Conservation (phyloP, 768 basidiomycete genomes). For the Pleurotus sapidus region DNA sequence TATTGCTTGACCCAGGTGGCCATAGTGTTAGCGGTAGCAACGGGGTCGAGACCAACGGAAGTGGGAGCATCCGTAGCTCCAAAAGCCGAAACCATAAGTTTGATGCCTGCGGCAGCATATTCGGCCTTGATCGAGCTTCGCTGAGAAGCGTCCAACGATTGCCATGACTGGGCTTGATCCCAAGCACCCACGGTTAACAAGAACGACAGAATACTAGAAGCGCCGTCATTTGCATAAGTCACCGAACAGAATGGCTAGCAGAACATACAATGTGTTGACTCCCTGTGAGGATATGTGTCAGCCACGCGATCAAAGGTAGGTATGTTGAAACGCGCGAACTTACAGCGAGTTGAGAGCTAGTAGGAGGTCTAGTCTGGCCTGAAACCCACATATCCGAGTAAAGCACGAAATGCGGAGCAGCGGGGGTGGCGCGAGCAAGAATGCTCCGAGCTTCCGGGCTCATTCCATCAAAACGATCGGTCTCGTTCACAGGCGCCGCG, state of each 20-base stretch:
- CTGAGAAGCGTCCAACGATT: constrained; percentile 30
- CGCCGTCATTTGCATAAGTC: constrained; percentile 1
- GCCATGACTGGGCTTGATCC: constrained; percentile 47
- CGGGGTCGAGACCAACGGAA: constrained; percentile 40
- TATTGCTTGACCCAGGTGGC: constrained; percentile 50
- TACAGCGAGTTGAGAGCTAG: constrained; percentile 27
- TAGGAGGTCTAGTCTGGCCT: constrained; percentile 35
- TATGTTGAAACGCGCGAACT: not conserved
- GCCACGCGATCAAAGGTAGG: not conserved
- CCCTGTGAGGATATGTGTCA: constrained; percentile 14
- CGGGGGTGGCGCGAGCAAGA: constrained; percentile 15
- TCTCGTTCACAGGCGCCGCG: constrained; percentile 1
- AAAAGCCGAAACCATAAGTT: constrained; percentile 55
- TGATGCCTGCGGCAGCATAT: constrained; percentile 55
- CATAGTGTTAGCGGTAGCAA: constrained; percentile 43
- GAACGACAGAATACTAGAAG: constrained; percentile 33
- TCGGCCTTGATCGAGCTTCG: constrained; percentile 40
- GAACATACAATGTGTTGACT: constrained; percentile 24
- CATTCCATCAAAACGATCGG: not conserved
- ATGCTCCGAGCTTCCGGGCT: constrained; percentile 9
- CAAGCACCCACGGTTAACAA: constrained; percentile 35
- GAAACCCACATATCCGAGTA: constrained; percentile 35
- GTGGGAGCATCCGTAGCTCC: constrained; percentile 48
- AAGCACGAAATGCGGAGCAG: constrained; percentile 36
- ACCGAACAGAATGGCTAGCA: not conserved